These are phyloP conservation scores for Tuber borchii DNA, from an alignment of 495 filamentous ascomycete species.

Conservation along the genomic window DNA sequence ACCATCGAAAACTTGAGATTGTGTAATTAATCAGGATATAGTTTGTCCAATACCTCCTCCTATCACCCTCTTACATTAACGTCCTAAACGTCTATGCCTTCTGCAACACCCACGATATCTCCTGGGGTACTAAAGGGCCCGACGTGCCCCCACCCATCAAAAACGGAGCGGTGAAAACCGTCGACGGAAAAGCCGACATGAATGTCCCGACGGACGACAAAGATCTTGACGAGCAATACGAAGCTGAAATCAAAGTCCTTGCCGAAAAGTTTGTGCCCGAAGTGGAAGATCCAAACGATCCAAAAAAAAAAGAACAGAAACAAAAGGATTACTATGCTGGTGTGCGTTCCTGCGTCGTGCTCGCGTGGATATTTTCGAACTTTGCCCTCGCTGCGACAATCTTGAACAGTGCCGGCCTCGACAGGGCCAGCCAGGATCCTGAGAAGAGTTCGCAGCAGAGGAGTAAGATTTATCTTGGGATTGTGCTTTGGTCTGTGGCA, in stretches of 20 bases:
- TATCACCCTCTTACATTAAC: conserved; percentile 93
- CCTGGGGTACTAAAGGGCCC: conserved; percentile 94
- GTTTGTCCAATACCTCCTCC: conserved; percentile 92
- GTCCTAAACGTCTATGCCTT: conserved; percentile 97
- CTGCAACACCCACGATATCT: conserved; percentile 96
- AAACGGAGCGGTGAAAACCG: conserved; percentile 27
- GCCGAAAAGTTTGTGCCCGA: conserved; percentile 59
- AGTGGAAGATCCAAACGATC: conserved; percentile 53
- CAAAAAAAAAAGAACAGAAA: no score
- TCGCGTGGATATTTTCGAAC: conserved; percentile 96
- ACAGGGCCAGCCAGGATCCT: conserved; percentile 50
- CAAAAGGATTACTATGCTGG: conserved; percentile 99
- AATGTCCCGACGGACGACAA: conserved; percentile 78
- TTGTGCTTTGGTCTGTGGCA: conserved; percentile 90
- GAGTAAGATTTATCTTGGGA: conserved; percentile 75
- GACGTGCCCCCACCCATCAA: conserved; percentile 63
- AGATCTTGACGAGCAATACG: conserved; percentile 89
- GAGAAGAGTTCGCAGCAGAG: conserved; percentile 45
- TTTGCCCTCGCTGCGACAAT: conserved; percentile 85
- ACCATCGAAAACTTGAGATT: background rate
- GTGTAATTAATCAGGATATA: conserved; percentile 21
- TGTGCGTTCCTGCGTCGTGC: conserved; percentile 82
- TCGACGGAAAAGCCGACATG: conserved; percentile 86
- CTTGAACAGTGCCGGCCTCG: conserved; percentile 72
- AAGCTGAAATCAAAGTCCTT: conserved; percentile 73